Evolutionary conservation across 371 early-diverging fungal species (phyloP), one percentile per base, ranked within the genome.

Genomic region (Conidiobolus incongruus): DNA sequence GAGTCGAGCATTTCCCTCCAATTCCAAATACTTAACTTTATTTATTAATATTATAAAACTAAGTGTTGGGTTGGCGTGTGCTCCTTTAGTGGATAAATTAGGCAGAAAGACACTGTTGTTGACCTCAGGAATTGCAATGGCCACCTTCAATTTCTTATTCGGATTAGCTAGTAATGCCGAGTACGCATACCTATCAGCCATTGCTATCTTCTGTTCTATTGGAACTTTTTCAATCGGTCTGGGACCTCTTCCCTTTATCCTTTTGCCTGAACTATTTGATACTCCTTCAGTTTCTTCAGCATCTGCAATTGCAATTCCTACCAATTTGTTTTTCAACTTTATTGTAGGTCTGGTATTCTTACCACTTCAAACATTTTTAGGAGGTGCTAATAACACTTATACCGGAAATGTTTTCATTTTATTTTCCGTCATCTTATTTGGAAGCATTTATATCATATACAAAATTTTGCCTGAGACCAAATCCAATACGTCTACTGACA

Each of bases 221-320:
- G 80, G 78, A 0, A 60, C 79, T 1, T 97, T 81, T 67, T 84
- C 86, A 11, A 60, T 91, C 22, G 98, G 93, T 8, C 55, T 91
- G 2, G 88, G 91, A 0, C 76, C 82, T 1, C 76, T 89, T 47
- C 87, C 91, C 1, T 89, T 84, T 55, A 45, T 88, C 47, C 70
- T 91, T 48, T 72, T 72, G 12, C 73, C 81, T 1, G 90, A 89
- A 56, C 51, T 87, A 13, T 82, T 87, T 35, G 80, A 81, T 23
- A 70, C 76, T 7, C 54, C 59, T 0, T 75, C 75, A 0, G 72
- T 70, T 0, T 62, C 71, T 2, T 72, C 78, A 11, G 84, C 81
- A 1, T 68, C 71, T 0, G 68, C 80, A 1, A 59, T 76, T 43
- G 74, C 75, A 0, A 46, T 84, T 28, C 63, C 75, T 0, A 54